A percentile compares a stretch with the other conserved stretches of the same genome.
Evolutionary conservation across 164 flowering plant species (phyloP).

Genomic region (Brasenia schreberi): DNA sequence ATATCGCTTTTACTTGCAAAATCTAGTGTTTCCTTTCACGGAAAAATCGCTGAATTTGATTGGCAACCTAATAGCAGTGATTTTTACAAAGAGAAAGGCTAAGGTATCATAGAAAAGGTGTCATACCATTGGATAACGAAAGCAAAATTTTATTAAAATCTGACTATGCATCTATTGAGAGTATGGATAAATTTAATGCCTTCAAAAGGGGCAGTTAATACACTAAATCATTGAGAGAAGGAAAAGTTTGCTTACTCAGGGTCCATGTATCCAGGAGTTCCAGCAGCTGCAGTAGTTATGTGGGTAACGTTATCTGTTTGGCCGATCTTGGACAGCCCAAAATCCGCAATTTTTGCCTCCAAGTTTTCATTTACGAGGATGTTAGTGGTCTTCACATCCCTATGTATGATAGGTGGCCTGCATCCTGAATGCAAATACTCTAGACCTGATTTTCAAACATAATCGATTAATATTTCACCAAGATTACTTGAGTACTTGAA

Average conservation of each 20-base stretch:
- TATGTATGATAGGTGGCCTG: background rate
- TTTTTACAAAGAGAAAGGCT: too few relatives aligned
- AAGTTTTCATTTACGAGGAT: background rate
- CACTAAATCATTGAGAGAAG: background rate
- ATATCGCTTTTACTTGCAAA: too few relatives aligned
- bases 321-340: background rate
- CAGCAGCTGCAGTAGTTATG: conserved; percentile 1
- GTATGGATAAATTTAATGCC: too few relatives aligned
- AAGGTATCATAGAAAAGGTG: too few relatives aligned
- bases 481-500: background rate
- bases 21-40: too few relatives aligned
- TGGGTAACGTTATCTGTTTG: background rate
- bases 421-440: conserved; percentile 1
- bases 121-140: too few relatives aligned
- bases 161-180: too few relatives aligned
- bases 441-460: background rate
- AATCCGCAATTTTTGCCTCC: background rate
- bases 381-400: conserved; percentile 1
- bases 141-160: too few relatives aligned
- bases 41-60: too few relatives aligned
- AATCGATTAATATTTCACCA: background rate
- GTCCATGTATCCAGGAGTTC: conserved; percentile 1
- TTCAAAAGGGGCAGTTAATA: too few relatives aligned
- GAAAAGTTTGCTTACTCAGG: background rate
- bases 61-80: too few relatives aligned